Percentiles rank a stretch among this genome's conserved stretches.
Evolutionary conservation across 1,284 basidiomycete species (phyloP).

Genomic region (Ceratobasidium theobromae): DNA sequence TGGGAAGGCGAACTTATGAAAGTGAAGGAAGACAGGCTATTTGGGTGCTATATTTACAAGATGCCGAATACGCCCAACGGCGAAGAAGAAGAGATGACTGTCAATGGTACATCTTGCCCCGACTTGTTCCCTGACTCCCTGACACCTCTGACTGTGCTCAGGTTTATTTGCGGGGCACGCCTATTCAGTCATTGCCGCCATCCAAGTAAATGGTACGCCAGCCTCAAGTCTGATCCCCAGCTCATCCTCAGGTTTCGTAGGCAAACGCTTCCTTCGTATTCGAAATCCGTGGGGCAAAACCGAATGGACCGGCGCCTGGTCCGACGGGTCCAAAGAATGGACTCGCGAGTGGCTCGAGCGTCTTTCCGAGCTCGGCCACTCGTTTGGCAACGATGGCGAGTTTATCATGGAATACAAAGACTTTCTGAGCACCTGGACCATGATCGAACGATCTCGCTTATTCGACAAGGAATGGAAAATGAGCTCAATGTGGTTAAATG

Average conservation of each 20-base stretch:
- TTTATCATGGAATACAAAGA: slow-evolving; percentile 61
- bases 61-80: not conserved
- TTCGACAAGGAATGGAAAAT: slow-evolving; percentile 54
- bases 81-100: not conserved
- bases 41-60: slow-evolving; percentile 36
- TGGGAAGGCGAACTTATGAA: slow-evolving; percentile 37
- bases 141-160: not conserved
- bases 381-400: slow-evolving; percentile 55
- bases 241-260: slow-evolving; percentile 14
- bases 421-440: slow-evolving; percentile 51
- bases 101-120: not conserved
- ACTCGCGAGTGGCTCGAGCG: slow-evolving; percentile 44
- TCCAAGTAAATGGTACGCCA: slow-evolving; percentile 47
- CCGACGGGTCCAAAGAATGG: slow-evolving; percentile 57
- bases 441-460: slow-evolving; percentile 51
- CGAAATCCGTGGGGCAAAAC: slow-evolving; percentile 53
- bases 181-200: slow-evolving; percentile 54
- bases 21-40: slow-evolving; percentile 36
- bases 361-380: slow-evolving; percentile 46
- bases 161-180: slow-evolving; percentile 45
- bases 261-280: slow-evolving; percentile 45
- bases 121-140: not conserved
- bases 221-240: slow-evolving; percentile 34
- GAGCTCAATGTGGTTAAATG: slow-evolving; percentile 53
- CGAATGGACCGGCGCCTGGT: slow-evolving; percentile 57